Evolutionary conservation across 129 eudicot species (phyloP).

Genomic region (Arctium lappa): DNA sequence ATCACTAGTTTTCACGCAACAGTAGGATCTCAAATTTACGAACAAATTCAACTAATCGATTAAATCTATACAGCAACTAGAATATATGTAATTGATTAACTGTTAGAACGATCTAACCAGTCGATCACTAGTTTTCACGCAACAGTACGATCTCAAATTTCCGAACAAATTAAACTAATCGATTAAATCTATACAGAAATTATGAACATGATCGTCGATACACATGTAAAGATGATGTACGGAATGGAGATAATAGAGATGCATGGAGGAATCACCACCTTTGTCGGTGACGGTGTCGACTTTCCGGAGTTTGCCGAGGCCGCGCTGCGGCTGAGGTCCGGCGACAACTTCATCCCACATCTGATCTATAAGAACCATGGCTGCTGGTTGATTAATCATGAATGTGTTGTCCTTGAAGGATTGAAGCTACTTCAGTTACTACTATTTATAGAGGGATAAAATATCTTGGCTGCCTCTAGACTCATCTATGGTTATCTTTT

Average conservation of each 20-base stretch:
- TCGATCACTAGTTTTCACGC: background rate
- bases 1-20: background rate
- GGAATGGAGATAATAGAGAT: background rate
- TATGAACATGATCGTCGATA: background rate
- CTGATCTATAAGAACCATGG: conserved; percentile 64
- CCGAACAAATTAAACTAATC: background rate
- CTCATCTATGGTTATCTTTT: conserved; percentile 27
- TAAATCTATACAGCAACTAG: background rate
- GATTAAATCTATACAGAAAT: background rate
- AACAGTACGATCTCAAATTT: background rate
- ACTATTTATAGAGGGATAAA: conserved; percentile 36
- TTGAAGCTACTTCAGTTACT: background rate
- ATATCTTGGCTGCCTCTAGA: conserved; percentile 36
- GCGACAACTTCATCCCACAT: conserved; percentile 89
- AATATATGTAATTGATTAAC: background rate
- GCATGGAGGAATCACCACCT: conserved; percentile 20
- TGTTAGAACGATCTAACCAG: background rate
- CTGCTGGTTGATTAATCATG: background rate
- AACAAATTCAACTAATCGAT: conserved; percentile 6
- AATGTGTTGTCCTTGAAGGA: background rate
- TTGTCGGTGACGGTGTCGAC: conserved; percentile 29
- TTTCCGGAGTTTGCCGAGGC: conserved; percentile 71
- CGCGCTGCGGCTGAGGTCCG: conserved; percentile 86
- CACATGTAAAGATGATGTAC: background rate
- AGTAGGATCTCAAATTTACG: background rate